Evolutionary conservation across 495 filamentous ascomycete genomes (phyloP).

Genomic region (Annulohypoxylon nitens): DNA sequence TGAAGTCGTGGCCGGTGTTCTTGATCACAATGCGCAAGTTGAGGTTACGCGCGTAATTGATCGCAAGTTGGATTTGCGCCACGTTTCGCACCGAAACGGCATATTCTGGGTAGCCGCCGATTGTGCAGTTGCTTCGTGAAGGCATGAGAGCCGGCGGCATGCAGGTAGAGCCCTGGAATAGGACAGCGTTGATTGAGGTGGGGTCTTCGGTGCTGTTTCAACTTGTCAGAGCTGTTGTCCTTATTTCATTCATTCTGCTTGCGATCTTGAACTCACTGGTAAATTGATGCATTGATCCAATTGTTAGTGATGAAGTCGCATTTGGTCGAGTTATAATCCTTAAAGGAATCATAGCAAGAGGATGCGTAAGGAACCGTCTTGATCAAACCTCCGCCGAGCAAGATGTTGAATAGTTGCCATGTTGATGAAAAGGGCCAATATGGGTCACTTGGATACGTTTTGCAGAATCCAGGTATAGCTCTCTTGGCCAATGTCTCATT

Average conservation of each 20-base stretch:
- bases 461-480: constrained; percentile 55
- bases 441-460: constrained; percentile 62
- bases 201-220: constrained; percentile 51
- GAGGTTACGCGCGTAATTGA: constrained; percentile 72
- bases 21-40: constrained; percentile 73
- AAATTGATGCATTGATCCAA: constrained; percentile 54
- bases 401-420: constrained; percentile 61
- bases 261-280: constrained; percentile 36
- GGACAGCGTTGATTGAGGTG: constrained; percentile 60
- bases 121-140: constrained; percentile 60
- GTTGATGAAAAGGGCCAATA: constrained; percentile 57
- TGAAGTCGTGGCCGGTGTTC: constrained; percentile 68
- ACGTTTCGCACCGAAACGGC: constrained; percentile 67
- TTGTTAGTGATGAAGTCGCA: constrained; percentile 55
- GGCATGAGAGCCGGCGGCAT: constrained; percentile 57
- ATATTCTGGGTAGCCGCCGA: constrained; percentile 69
- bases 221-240: constrained; percentile 32
- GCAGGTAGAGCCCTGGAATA: constrained; percentile 56
- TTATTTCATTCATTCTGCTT: background rate
- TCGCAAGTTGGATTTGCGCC: constrained; percentile 69
- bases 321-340: constrained; percentile 57
- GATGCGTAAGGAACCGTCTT: constrained; percentile 64
- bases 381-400: constrained; percentile 60
- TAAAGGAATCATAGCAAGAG: constrained; percentile 62
- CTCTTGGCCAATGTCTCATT: constrained; percentile 31